These are phyloP conservation scores for Xerocomus amazonicus DNA, from an alignment of 1,284 basidiomycete species.

Conservation along the genomic window DNA sequence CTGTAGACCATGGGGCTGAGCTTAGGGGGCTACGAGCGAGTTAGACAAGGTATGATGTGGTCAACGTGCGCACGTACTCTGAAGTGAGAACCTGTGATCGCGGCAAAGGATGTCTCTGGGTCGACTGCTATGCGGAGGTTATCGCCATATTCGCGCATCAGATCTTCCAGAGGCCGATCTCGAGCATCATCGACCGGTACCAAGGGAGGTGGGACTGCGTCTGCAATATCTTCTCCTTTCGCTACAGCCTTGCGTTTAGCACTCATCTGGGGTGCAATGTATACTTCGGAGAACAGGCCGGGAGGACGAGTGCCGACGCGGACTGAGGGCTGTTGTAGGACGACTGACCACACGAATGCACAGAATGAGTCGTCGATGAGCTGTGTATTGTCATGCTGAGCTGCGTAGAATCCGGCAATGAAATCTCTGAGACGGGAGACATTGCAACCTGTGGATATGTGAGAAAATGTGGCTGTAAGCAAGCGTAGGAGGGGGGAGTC, in stretches of 20 bases:
- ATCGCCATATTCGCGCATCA: constrained; percentile 55
- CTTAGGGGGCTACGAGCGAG: constrained; percentile 57
- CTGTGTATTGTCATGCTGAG: constrained; percentile 43
- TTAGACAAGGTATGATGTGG: constrained; percentile 2
- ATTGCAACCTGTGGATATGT: constrained; percentile 54
- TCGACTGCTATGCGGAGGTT: constrained; percentile 72
- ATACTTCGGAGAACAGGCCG: constrained; percentile 59
- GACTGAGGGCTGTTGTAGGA: constrained; percentile 69
- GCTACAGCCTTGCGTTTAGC: constrained; percentile 59
- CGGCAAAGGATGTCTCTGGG: constrained; percentile 67
- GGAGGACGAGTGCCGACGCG: constrained; percentile 63
- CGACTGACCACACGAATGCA: constrained; percentile 76
- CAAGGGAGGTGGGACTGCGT: constrained; percentile 44
- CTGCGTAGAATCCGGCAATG: constrained; percentile 59
- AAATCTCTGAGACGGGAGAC: constrained; percentile 67
- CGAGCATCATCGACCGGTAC: constrained; percentile 52
- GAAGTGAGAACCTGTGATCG: constrained; percentile 81
- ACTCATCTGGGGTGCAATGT: constrained; percentile 68
- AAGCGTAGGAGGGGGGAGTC: constrained; percentile 38
- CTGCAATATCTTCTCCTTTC: constrained; percentile 46
- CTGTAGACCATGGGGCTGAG: constrained; percentile 82
- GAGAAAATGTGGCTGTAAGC: constrained; percentile 20
- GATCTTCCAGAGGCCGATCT: constrained; percentile 48
- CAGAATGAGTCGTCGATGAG: constrained; percentile 72
- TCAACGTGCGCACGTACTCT: constrained; percentile 44